Evolutionary conservation across 1,284 basidiomycete genomes (phyloP).

Genomic region (Sanguinoderma infundibulare): DNA sequence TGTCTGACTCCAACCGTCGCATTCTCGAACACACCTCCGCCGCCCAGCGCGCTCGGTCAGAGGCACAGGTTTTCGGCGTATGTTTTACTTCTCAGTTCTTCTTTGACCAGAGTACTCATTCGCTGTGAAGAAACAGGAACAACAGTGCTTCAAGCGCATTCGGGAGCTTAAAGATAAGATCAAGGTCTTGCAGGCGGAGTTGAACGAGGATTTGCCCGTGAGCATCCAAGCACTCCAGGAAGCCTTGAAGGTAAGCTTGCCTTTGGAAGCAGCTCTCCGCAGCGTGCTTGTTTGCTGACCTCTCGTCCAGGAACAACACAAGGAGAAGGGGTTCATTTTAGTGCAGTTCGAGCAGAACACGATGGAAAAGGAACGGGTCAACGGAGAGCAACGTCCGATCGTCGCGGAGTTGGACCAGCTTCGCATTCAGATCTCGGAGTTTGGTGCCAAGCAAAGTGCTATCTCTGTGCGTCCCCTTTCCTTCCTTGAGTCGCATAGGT

Average conservation of each 20-base stretch:
- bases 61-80: constrained; percentile 13
- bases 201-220: constrained; percentile 76
- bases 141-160: constrained; percentile 1
- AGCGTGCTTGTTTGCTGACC: background rate
- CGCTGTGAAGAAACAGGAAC: constrained; percentile 16
- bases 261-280: constrained; percentile 19
- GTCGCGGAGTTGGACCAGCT: constrained; percentile 48
- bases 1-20: constrained; percentile 7
- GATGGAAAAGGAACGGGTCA: constrained; percentile 45
- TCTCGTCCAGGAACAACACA: constrained; percentile 52
- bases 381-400: constrained; percentile 46
- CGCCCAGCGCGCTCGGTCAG: constrained; percentile 9
- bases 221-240: constrained; percentile 71
- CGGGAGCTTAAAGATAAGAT: constrained; percentile 37
- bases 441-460: constrained; percentile 43
- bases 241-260: constrained; percentile 48
- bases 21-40: constrained; percentile 9
- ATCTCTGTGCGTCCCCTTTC: constrained; percentile 41
- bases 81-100: background rate
- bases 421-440: constrained; percentile 51
- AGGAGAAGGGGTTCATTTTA: constrained; percentile 52
- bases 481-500: background rate
- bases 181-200: constrained; percentile 56
- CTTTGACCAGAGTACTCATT: background rate
- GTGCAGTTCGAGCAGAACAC: constrained; percentile 54